Percentiles rank a stretch among this genome's conserved stretches.
These are phyloP conservation scores for Hyphopichia pseudoburtonii DNA, from an alignment of 1,139 yeast genomes.

Conservation along the genomic window DNA sequence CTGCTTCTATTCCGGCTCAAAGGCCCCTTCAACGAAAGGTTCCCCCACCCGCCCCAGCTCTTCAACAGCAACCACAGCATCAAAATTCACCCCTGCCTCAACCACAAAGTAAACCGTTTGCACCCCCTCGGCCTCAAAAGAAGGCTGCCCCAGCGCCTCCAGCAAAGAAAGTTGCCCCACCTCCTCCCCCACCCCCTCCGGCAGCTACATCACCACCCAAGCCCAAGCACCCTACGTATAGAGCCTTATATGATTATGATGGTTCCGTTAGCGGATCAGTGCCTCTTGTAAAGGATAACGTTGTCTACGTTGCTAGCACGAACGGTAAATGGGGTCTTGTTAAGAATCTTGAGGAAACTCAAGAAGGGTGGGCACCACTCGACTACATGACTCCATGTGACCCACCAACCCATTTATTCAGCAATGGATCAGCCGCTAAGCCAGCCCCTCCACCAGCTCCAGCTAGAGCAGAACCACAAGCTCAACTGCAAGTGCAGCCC, in stretches of 20 bases:
- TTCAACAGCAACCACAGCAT: conserved; percentile 17
- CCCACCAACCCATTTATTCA: conserved; percentile 35
- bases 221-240: conserved; percentile 75
- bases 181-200: conserved; percentile 58
- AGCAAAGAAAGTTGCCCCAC: conserved; percentile 38
- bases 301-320: conserved; percentile 66
- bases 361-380: conserved; percentile 97
- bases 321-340: conserved; percentile 93
- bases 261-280: conserved; percentile 84
- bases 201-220: conserved; percentile 62
- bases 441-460: conserved; percentile 26
- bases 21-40: conserved; percentile 15
- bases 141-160: conserved; percentile 43
- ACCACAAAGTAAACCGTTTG: conserved; percentile 15
- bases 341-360: conserved; percentile 67
- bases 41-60: conserved; percentile 26
- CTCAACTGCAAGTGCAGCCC: conserved; percentile 14
- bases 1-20: conserved; percentile 7
- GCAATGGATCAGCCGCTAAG: conserved; percentile 31
- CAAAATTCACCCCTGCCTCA: conserved; percentile 20
- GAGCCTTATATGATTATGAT: conserved; percentile 85
- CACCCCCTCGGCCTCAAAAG: conserved; percentile 21
- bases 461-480: conserved; percentile 10
- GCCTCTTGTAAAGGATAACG: conserved; percentile 72
- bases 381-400: conserved; percentile 75